These are phyloP conservation scores for Xylaria digitata DNA, from an alignment of 2,329 filamentous ascomycete genomes.

Conservation along the genomic window DNA sequence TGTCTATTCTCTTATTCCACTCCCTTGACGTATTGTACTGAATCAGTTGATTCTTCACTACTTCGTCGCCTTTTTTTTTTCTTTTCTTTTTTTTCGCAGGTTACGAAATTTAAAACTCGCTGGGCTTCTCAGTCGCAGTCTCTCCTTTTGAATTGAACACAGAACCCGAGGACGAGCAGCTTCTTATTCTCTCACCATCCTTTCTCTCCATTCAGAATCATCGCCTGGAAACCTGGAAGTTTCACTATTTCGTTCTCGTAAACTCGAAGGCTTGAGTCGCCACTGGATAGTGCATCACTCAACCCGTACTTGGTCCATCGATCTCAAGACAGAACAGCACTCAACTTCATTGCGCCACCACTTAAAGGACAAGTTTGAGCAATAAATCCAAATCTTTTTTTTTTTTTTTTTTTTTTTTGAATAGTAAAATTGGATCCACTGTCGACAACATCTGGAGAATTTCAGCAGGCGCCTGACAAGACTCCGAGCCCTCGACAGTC, in stretches of 20 bases:
- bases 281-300: neutral
- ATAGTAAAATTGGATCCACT: neutral
- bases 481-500: slow-evolving; percentile 8
- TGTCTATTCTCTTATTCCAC: slow-evolving; percentile 45
- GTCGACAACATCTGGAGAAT: slow-evolving; percentile 29
- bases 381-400: neutral
- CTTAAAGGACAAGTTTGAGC: neutral
- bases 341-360: slow-evolving; percentile 1
- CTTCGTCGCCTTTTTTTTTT: slow-evolving; percentile 33
- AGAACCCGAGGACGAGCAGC: slow-evolving; percentile 29
- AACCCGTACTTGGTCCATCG: slow-evolving; percentile 7
- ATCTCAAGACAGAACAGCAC: slow-evolving; percentile 1
- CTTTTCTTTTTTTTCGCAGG: slow-evolving; percentile 42
- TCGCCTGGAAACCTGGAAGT: slow-evolving; percentile 50
- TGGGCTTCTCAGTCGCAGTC: slow-evolving; percentile 40
- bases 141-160: slow-evolving; percentile 42
- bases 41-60: slow-evolving; percentile 33
- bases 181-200: slow-evolving; percentile 35
- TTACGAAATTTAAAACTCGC: slow-evolving; percentile 44
- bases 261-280: slow-evolving; percentile 23
- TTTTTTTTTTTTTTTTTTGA: too few species aligned
- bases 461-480: slow-evolving; percentile 27
- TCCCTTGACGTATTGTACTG: slow-evolving; percentile 40
- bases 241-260: slow-evolving; percentile 49
- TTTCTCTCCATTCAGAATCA: slow-evolving; percentile 41